Evolutionary conservation across 75 land plant genomes (phyloP).

Genomic region (Chamaecyparis obtusa): DNA sequence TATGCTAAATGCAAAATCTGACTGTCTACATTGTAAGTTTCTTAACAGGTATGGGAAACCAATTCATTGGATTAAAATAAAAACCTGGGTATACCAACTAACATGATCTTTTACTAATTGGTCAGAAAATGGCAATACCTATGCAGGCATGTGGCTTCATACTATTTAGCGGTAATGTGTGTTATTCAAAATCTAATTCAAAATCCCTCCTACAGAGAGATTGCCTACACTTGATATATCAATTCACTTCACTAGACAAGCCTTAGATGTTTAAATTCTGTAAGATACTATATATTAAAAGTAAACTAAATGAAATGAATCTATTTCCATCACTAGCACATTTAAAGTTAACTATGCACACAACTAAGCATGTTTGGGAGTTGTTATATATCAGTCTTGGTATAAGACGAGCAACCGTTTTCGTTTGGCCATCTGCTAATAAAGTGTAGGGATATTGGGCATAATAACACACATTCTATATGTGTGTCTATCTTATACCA

Average conservation of each 20-base stretch:
- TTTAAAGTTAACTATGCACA: background rate
- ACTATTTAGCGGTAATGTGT: background rate
- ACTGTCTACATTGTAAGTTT: no score
- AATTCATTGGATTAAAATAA: no score
- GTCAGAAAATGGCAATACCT: no score
- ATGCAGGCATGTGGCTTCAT: no score
- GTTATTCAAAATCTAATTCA: slow-evolving; percentile 21
- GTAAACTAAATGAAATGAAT: background rate
- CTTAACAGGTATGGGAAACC: no score
- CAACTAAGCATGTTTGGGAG: background rate
- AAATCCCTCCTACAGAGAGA: slow-evolving; percentile 42
- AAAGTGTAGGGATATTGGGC: no score
- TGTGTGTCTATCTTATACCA: no score
- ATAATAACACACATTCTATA: no score
- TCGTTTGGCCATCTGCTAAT: no score
- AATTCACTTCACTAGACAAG: slow-evolving; percentile 20
- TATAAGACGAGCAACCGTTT: slow-evolving; percentile 24
- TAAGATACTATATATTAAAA: background rate
- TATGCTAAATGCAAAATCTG: no score
- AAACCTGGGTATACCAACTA: no score
- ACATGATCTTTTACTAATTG: no score
- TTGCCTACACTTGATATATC: slow-evolving; percentile 54
- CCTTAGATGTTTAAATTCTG: background rate
- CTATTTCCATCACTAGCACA: background rate
- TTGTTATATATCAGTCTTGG: slow-evolving; percentile 27